Conservation (phyloP, 257 asterid species). For the Phtheirospermum japonicum region DNA sequence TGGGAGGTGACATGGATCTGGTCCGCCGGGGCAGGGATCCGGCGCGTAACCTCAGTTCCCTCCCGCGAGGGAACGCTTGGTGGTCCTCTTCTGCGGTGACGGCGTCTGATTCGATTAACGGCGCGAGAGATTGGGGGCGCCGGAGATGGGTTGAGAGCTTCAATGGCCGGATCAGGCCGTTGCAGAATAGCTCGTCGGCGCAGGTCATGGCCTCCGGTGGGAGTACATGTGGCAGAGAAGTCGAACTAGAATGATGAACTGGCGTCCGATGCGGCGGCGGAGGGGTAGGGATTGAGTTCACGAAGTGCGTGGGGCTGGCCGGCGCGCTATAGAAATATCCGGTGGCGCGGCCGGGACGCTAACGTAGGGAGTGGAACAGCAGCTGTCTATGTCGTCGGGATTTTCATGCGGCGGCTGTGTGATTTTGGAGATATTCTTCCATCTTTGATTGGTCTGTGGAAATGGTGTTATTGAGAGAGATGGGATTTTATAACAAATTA, state of each 20-base stretch:
- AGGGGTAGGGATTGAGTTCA: constrained; percentile 13
- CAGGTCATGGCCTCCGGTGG: constrained; percentile 38
- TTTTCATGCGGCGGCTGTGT: constrained; percentile 45
- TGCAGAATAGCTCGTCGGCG: constrained; percentile 55
- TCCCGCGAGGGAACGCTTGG: constrained; percentile 10
- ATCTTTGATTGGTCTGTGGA: too few relatives aligned
- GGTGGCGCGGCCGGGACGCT: constrained; percentile 46
- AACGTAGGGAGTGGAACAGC: constrained; percentile 53
- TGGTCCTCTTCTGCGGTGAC: constrained; percentile 10
- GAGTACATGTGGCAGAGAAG: constrained; percentile 44
- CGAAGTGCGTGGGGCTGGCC: constrained; percentile 55
- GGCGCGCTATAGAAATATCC: constrained; percentile 62
- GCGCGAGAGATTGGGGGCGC: constrained; percentile 24
- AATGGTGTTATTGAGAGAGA: too few relatives aligned
- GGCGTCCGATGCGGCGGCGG: constrained; percentile 15
- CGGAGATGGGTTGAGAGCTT: too few relatives aligned
- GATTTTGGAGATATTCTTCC: too few relatives aligned
- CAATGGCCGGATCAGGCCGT: constrained; percentile 67
- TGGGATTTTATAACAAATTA: too few relatives aligned
- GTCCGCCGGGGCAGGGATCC: constrained; percentile 42
- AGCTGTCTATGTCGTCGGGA: constrained; percentile 42
- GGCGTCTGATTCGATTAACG: constrained; percentile 27
- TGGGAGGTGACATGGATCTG: constrained; percentile 67
- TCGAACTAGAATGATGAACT: constrained; percentile 57
- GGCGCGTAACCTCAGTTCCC: constrained; percentile 35